Base-by-base conservation (phyloP, 2,329 filamentous ascomycete genomes). In the Curvularia eragrostidis region DNA sequence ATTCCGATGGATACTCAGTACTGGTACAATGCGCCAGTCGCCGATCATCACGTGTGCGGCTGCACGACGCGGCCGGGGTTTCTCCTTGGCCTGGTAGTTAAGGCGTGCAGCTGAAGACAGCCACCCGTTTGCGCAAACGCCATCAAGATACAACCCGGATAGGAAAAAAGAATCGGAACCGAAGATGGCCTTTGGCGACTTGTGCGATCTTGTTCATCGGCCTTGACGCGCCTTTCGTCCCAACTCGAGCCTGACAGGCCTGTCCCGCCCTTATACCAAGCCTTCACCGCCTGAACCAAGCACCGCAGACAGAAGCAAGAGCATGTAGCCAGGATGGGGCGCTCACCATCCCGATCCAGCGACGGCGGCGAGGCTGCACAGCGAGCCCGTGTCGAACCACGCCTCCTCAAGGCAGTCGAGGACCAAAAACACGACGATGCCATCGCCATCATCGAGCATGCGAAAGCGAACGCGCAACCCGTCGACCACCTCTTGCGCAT, bases 401-500 rank as follows among this genome's bases (percentile, higher is more conserved):
- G 73, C 12, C 68, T 77, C 3, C 61, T 77, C n/a, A 72, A 71
- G 30, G 74, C 74, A 5, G 72, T 75, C 56, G 74, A 76, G 56
- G 68, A 75, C 24, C 56, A 62, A 38, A 66, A 66, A 34, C 61
- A 73, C 43, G 65, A 68, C 23, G 69, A 73, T n/a, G 70, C 66
- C 9, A 67, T 71, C 42, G 68, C 70, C 19, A 72, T 76, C n/a
- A 74, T 77, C 68, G 72, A 77, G 52, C 58, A 72, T 26, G 70
- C 70, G 32, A 72, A 70, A 51, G 59, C 65, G 8, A 72, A 72
- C 53, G 61, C 66, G 48, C 69, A 74, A 55, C 69, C 71, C 30
- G 54, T 59, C 61, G 74, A 75, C 36, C 70, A 75, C 66, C 66
- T 77, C 32, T 61, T 77, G 43, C 73, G 74, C 58, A 76, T 77